Percentiles rank a stretch among this genome's conserved stretches.
phyloP scores from a whole-genome alignment of 2,329 filamentous ascomycete genomes.

The Claviceps monticola region DNA sequence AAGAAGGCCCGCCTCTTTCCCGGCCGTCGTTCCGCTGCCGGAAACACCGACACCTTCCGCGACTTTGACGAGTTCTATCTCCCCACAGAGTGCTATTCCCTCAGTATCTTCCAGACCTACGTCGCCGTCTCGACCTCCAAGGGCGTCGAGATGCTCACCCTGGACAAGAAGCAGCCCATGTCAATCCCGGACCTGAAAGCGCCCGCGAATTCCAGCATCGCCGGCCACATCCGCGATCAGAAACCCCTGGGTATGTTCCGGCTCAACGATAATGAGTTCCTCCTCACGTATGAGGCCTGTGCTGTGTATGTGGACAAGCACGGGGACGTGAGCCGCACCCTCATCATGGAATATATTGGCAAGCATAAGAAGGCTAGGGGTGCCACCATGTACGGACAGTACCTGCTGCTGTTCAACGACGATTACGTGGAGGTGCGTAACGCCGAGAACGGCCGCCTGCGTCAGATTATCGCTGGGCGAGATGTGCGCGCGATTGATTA shows the following conservation, averaged over 20 bases:
- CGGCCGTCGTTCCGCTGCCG: slow-evolving; percentile 43
- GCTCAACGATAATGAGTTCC: slow-evolving; percentile 79
- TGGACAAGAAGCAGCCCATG: slow-evolving; percentile 95
- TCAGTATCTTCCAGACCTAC: slow-evolving; percentile 92
- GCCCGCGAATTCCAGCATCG: slow-evolving; percentile 71
- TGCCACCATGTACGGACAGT: slow-evolving; percentile 82
- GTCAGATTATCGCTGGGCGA: slow-evolving; percentile 85
- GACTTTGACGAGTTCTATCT: slow-evolving; percentile 99
- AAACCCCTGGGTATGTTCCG: slow-evolving; percentile 92
- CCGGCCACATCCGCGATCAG: slow-evolving; percentile 67
- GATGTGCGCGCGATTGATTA: slow-evolving; percentile 88
- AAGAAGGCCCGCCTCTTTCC: slow-evolving; percentile 60
- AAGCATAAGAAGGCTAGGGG: slow-evolving; percentile 63
- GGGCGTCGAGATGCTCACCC: slow-evolving; percentile 87
- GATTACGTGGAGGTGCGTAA: slow-evolving; percentile 97
- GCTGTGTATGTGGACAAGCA: slow-evolving; percentile 98
- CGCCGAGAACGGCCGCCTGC: slow-evolving; percentile 81
- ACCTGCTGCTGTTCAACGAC: slow-evolving; percentile 83
- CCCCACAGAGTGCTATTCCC: slow-evolving; percentile 82
- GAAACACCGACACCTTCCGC: slow-evolving; percentile 86
- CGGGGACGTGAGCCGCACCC: slow-evolving; percentile 81
- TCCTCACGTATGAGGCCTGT: slow-evolving; percentile 89
- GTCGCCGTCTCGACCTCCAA: slow-evolving; percentile 83
- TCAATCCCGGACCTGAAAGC: slow-evolving; percentile 78
- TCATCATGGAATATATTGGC: slow-evolving; percentile 99